A percentile compares a stretch with the other conserved stretches of the same genome.
Conservation (phyloP, 2,329 filamentous ascomycete genomes). For the Chaetomiaceae sp. region DNA sequence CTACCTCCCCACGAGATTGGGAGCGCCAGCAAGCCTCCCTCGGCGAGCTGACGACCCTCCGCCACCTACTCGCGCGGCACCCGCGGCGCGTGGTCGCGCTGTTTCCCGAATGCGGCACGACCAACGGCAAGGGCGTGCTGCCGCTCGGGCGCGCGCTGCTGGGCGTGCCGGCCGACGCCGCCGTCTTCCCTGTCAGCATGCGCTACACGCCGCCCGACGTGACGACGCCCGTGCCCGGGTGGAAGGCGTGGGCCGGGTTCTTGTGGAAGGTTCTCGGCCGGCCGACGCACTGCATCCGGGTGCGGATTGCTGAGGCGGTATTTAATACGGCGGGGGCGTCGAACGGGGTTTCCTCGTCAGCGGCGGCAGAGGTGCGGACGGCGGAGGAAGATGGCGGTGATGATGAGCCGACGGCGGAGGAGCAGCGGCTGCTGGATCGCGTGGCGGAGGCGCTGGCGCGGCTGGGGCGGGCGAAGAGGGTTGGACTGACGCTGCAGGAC, state of each 20-base stretch:
- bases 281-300: constrained; percentile 82
- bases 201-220: constrained; percentile 85
- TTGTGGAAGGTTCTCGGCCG: constrained; percentile 80
- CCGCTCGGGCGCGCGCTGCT: constrained; percentile 75
- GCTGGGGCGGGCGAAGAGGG: constrained; percentile 79
- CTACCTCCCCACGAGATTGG: constrained; percentile 30
- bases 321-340: constrained; percentile 40
- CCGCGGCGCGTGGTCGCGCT: constrained; percentile 73
- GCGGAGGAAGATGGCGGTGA: constrained; percentile 26
- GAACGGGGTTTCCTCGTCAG: constrained; percentile 16
- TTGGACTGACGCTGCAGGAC: constrained; percentile 75
- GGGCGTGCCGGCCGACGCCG: constrained; percentile 57
- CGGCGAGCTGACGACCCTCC: constrained; percentile 54
- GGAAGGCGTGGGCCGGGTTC: constrained; percentile 62
- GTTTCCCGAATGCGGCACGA: constrained; percentile 91
- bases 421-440: constrained; percentile 66
- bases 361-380: constrained; percentile 18
- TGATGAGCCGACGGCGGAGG: constrained; percentile 43
- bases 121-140: constrained; percentile 85
- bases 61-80: constrained; percentile 57
- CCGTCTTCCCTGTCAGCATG: constrained; percentile 85
- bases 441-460: constrained; percentile 83
- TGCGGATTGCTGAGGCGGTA: constrained; percentile 77
- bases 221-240: constrained; percentile 78
- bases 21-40: neutral